Evolutionary conservation across 83 land plant species (phyloP), one percentile per base, ranked within the genome.

Genomic region (Picea abies): DNA sequence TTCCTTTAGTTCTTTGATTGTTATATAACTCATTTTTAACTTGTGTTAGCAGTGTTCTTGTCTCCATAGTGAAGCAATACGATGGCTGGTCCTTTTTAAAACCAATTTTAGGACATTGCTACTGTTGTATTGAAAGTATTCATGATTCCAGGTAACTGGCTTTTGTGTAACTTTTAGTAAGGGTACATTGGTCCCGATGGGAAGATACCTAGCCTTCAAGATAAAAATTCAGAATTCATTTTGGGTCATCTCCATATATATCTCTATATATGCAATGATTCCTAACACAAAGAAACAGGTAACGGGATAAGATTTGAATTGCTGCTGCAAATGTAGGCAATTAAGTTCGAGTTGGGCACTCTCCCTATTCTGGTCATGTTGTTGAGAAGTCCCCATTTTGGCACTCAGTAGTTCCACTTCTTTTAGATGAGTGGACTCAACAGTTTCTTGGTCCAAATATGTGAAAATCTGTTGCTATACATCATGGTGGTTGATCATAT

Each of bases 141-240:
- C 9, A 67, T 29, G 4, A 26, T 8, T 37, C 15, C 19, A 25
- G 70, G 11, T 6, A 10, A 23, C 12, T 66, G 2, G 23, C 0
- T 66, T 71, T 17, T 71, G 41, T 37, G 8, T 19, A 37, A 37
- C 41, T 71, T 35, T 37, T 32, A 35, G 10, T 71, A 49, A 19
- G 5, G 75, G 75, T 71, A 35, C 22, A 37, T 17, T 39, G 41
- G 73, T 35, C 41, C 71, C 29, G 3, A 26, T 66, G 25, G 71
- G 35, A 6, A 67, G 71, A 9, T 0, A 26, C 37, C 7, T 35
- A 71, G 76, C 9, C 20, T 44, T 35, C 5, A 68, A 68, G n/a
- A n/a, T 49, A 75, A 49, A 75, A 56, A 14, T 75, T 49, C 25
- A 75, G 29, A 65, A 49, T 75, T 75, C 23, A 52, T n/a, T 44